These are phyloP conservation scores for Cyclospora cayetanensis DNA, from an alignment of 169 alveolate species.

Conservation along the genomic window DNA sequence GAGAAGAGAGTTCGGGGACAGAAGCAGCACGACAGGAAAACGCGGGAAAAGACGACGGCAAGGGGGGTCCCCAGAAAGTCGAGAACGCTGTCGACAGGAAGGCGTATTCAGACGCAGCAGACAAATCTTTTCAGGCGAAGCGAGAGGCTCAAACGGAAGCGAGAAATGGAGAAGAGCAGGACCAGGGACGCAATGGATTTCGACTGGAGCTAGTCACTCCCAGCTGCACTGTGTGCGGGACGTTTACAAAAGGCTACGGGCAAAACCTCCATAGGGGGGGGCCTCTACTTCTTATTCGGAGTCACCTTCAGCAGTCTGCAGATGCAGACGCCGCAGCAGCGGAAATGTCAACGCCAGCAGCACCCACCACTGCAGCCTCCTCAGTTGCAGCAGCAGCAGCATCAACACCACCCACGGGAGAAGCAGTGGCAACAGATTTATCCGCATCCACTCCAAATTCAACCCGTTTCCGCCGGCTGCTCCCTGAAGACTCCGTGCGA, in stretches of 20 bases:
- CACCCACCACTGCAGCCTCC: slow-evolving; percentile 1
- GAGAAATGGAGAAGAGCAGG: not conserved
- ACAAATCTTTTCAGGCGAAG: not conserved
- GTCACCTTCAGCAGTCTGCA: not conserved
- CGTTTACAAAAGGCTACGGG: slow-evolving; percentile 83
- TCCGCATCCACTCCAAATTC: not conserved
- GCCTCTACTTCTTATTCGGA: slow-evolving; percentile 55
- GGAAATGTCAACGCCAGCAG: not conserved
- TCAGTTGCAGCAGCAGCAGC: not conserved
- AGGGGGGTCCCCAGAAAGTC: not conserved
- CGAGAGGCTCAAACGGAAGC: not conserved
- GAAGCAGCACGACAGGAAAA: not conserved
- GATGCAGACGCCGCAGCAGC: not conserved
- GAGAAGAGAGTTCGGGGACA: not conserved
- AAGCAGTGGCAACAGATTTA: not conserved
- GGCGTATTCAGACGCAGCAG: not conserved
- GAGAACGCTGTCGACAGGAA: not conserved
- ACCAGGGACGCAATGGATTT: not conserved
- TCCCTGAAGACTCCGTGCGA: slow-evolving; percentile 56
- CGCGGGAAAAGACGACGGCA: not conserved
- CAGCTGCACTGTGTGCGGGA: slow-evolving; percentile 77
- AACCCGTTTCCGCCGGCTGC: slow-evolving; percentile 20
- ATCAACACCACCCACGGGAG: not conserved
- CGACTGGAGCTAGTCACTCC: slow-evolving; percentile 81
- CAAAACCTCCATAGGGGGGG: slow-evolving; percentile 70